A percentile compares a stretch with the other conserved stretches of the same genome.
These are phyloP conservation scores for Alternaria panax DNA, from an alignment of 2,329 filamentous ascomycete species.

Conservation along the genomic window DNA sequence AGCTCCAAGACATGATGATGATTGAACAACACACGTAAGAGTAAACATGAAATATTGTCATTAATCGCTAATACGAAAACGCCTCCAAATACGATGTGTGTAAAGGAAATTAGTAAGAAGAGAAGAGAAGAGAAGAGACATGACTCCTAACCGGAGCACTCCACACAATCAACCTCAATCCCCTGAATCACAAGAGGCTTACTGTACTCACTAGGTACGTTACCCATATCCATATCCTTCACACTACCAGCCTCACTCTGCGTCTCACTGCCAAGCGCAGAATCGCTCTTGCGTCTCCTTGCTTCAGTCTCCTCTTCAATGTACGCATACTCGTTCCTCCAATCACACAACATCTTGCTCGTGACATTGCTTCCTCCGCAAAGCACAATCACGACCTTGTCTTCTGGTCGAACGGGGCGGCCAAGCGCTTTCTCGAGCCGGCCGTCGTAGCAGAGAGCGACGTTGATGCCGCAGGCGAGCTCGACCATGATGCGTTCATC, in stretches of 20 bases:
- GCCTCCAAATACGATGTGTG: not conserved
- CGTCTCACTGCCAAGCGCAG: slow-evolving; percentile 26
- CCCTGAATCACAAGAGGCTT: slow-evolving; percentile 28
- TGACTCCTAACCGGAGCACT: slow-evolving; percentile 5
- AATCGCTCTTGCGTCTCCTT: slow-evolving; percentile 24
- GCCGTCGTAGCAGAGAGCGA: slow-evolving; percentile 72
- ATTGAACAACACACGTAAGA: not conserved
- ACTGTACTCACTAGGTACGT: slow-evolving; percentile 22
- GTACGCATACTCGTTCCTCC: slow-evolving; percentile 52
- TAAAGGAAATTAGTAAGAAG: not conserved
- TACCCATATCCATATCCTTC: slow-evolving; percentile 11
- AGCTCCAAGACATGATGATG: not conserved
- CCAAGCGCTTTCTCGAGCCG: slow-evolving; percentile 66
- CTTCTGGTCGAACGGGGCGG: slow-evolving; percentile 68
- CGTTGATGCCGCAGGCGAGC: slow-evolving; percentile 80
- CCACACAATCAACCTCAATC: slow-evolving; percentile 16
- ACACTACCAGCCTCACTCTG: slow-evolving; percentile 22
- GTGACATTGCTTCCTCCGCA: slow-evolving; percentile 72
- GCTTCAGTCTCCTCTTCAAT: slow-evolving; percentile 28
- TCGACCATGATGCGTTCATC: slow-evolving; percentile 85
- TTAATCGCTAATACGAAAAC: not conserved
- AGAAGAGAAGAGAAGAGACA: not conserved
- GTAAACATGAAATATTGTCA: not conserved
- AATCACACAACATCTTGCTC: slow-evolving; percentile 59
- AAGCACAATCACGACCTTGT: slow-evolving; percentile 82